Evolutionary conservation across 2,329 filamentous ascomycete genomes (phyloP), one percentile per base, ranked within the genome.

Genomic region (Atkinsonella hypoxylon): DNA sequence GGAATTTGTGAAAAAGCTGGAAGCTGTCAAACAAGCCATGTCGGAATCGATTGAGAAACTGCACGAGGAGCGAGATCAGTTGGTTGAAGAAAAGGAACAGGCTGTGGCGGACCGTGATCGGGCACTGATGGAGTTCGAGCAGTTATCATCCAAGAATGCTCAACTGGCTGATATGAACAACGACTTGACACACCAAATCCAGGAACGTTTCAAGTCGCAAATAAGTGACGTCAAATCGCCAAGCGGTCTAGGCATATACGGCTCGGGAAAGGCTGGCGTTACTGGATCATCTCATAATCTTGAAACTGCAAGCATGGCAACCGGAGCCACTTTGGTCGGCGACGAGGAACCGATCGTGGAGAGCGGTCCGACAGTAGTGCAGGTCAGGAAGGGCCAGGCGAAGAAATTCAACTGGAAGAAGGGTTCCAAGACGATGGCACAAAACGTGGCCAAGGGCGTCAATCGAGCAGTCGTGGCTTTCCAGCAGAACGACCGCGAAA

Each of bases 331-430:
- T 0, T 64, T 82, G 58, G 72, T 84, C 48, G 73, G 76, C 20
- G 79, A 82, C 17, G 85, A 87, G 44, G 89, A 93, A 40, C 75
- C 74, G 0, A 74, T 81, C 51, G 66, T 81, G n/a, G 78, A 81
- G 55, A 75, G 82, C 30, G 86, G 88, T 2, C 90, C 93, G n/a
- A 93, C 95, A 54, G 87, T 97, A 34, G 87, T 97, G 54, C 94
- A 93, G 60, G 94, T 97, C 55, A 83, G 89, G 60, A 97, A 96
- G 70, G 89, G 87, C 31, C 89, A 95, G 64, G 82, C 85, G 49
- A 95, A 89, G 72, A 97, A 96, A 67, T 96, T 96, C 70, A 95
- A 95, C 70, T 97, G 93, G 90, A 95, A 96, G 77, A 95, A 94
- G 73, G 89, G 89, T 39, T 88, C 88, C 39, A 91, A 95, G 69